These are phyloP conservation scores for Pseudogymnoascus sp. DNA, from an alignment of 2,329 filamentous ascomycete species.

Conservation along the genomic window DNA sequence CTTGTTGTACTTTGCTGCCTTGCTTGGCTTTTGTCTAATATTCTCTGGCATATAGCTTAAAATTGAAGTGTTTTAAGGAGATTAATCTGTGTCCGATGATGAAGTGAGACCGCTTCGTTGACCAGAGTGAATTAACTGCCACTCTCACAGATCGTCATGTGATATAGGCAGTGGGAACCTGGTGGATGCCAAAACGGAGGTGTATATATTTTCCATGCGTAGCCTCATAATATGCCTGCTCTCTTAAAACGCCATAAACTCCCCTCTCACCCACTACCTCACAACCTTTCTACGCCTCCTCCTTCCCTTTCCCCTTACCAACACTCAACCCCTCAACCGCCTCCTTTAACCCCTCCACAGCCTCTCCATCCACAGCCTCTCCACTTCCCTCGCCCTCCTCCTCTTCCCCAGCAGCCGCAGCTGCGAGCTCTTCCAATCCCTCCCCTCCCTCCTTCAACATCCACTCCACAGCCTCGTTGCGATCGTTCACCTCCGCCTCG, in stretches of 20 bases:
- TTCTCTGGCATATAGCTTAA: conserved; percentile 8
- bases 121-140: neutral
- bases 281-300: neutral
- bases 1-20: neutral
- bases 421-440: conserved; percentile 29
- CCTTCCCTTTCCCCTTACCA: neutral
- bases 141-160: neutral
- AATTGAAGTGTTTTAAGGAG: neutral
- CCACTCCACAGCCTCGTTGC: conserved; percentile 56
- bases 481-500: conserved; percentile 62
- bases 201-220: neutral
- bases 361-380: conserved; percentile 8
- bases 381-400: conserved; percentile 18
- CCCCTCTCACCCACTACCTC: neutral
- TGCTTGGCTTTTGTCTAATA: conserved; percentile 5
- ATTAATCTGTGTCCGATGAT: neutral
- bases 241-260: conserved; percentile 1
- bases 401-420: conserved; percentile 15
- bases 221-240: neutral
- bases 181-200: neutral
- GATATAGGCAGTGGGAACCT: neutral
- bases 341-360: conserved; percentile 7
- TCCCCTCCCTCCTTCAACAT: conserved; percentile 33
- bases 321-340: neutral
- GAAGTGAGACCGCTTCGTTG: neutral